These are phyloP conservation scores for Xylaria bambusicola DNA, from an alignment of 495 filamentous ascomycete species.

Conservation along the genomic window DNA sequence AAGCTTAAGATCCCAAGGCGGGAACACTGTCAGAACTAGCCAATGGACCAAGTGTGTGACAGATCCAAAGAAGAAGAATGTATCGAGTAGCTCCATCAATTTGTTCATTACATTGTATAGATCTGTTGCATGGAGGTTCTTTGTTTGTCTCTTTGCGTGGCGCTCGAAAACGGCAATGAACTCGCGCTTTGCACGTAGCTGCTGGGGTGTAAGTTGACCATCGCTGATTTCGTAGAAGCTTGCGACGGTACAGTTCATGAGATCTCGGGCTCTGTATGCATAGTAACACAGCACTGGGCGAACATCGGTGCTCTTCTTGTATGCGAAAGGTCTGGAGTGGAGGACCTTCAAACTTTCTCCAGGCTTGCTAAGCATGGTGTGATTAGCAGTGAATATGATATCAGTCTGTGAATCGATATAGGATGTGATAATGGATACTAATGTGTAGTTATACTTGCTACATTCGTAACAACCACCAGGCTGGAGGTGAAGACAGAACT, in stretches of 20 bases:
- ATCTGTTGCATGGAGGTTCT: background rate
- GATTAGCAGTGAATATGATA: too few relatives aligned
- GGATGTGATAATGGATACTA: too few relatives aligned
- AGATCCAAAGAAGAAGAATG: conserved; percentile 16
- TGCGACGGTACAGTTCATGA: conserved; percentile 3
- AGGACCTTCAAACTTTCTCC: background rate
- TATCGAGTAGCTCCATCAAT: background rate
- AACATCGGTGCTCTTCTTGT: background rate
- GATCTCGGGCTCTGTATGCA: background rate
- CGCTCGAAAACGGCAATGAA: conserved; percentile 7
- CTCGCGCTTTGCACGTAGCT: background rate
- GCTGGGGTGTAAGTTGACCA: background rate
- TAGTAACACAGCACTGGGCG: background rate
- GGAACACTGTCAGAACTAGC: background rate
- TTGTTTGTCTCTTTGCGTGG: background rate
- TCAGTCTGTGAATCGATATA: too few relatives aligned
- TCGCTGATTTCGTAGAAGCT: conserved; percentile 5
- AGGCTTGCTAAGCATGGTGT: too few relatives aligned
- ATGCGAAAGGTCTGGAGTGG: background rate
- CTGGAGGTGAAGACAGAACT: too few relatives aligned
- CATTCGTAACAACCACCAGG: too few relatives aligned
- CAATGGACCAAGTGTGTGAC: background rate
- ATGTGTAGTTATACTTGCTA: too few relatives aligned
- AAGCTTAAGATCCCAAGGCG: background rate
- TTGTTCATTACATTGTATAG: background rate